Conservation (phyloP, 371 early-diverging fungal species). For the Circinella umbellata region DNA sequence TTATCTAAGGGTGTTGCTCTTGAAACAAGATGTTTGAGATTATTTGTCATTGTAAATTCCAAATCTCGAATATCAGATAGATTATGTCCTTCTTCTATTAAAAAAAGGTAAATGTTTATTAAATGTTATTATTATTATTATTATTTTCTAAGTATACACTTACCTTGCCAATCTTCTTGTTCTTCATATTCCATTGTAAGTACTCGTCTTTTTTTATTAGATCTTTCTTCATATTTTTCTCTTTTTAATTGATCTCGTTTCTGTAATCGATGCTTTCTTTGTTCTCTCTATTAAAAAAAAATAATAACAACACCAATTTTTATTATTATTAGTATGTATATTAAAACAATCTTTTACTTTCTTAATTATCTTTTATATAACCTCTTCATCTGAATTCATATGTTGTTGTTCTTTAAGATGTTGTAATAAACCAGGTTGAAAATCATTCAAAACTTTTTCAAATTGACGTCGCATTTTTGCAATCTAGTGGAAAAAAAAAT, state of each 20-base stretch:
- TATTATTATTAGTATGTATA: too few relatives aligned
- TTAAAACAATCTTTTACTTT: too few relatives aligned
- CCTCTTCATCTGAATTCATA: slow-evolving; percentile 15
- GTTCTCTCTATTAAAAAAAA: too few relatives aligned
- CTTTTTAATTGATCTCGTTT: slow-evolving; percentile 35
- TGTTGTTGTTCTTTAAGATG: slow-evolving; percentile 17
- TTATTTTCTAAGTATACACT: too few relatives aligned
- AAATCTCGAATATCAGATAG: slow-evolving; percentile 58
- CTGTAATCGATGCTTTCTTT: slow-evolving; percentile 12
- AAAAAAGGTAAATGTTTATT: not conserved
- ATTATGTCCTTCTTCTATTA: slow-evolving; percentile 16
- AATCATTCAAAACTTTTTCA: slow-evolving; percentile 52
- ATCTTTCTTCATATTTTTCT: slow-evolving; percentile 36
- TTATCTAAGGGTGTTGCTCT: slow-evolving; percentile 43
- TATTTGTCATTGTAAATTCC: slow-evolving; percentile 66
- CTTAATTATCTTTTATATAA: too few relatives aligned
- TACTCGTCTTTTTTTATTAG: slow-evolving; percentile 33
- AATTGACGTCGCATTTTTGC: slow-evolving; percentile 54
- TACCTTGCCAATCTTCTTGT: slow-evolving; percentile 25
- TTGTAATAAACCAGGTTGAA: slow-evolving; percentile 45
- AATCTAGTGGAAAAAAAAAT: slow-evolving; percentile 28
- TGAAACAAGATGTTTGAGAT: slow-evolving; percentile 40
- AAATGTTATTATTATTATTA: too few relatives aligned
- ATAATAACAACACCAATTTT: too few relatives aligned
- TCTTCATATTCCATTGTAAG: slow-evolving; percentile 26